Evolutionary conservation across 257 asterid genomes (phyloP).

Genomic region (Nicotiana attenuata): DNA sequence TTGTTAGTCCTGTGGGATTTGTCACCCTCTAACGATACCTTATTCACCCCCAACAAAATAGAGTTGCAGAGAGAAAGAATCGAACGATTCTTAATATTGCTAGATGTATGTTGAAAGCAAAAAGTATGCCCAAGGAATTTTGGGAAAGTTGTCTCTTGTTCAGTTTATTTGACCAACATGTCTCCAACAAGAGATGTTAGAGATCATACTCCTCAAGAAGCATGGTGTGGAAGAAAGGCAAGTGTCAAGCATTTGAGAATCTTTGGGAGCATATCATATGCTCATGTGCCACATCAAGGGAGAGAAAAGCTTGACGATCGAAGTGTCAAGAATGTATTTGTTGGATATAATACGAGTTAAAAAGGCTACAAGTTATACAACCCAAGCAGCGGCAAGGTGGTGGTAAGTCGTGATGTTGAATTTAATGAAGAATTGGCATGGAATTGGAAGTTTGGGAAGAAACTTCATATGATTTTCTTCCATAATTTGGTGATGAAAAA

Average conservation of each 20-base stretch:
- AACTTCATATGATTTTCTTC: too few species aligned
- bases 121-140: neutral
- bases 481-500: too few species aligned
- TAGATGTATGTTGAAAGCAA: too few species aligned
- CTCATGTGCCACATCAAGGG: neutral
- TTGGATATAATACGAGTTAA: neutral
- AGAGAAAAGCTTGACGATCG: neutral
- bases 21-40: too few species aligned
- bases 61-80: too few species aligned
- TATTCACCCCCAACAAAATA: too few species aligned
- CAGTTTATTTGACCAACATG: neutral
- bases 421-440: too few species aligned
- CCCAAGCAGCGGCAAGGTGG: too few species aligned
- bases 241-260: neutral
- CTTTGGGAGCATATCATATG: neutral
- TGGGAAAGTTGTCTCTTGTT: neutral
- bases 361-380: neutral
- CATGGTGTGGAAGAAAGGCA: neutral
- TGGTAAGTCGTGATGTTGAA: too few species aligned
- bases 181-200: neutral
- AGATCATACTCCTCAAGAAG: neutral
- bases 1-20: too few species aligned
- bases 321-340: neutral
- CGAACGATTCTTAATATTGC: too few species aligned
- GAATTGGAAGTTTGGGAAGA: too few species aligned